These are phyloP conservation scores for Pseudodiploospora longispora DNA, from an alignment of 2,329 filamentous ascomycete species.

Conservation along the genomic window DNA sequence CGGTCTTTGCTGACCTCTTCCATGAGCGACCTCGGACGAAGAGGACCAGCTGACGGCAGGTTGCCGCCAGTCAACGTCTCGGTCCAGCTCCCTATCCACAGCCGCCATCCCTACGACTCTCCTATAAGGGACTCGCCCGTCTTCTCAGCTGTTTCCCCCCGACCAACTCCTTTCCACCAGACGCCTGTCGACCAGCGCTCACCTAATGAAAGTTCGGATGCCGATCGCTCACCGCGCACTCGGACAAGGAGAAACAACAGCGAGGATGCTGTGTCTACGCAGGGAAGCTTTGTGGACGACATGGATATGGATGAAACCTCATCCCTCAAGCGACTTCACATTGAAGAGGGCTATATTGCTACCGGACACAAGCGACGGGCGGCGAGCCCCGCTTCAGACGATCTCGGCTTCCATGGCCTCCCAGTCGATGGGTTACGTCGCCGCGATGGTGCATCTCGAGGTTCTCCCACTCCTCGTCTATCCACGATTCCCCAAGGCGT, in stretches of 20 bases:
- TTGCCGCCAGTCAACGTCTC: conserved; percentile 35
- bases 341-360: conserved; percentile 37
- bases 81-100: conserved; percentile 36
- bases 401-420: conserved; percentile 31
- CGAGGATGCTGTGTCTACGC: conserved; percentile 40
- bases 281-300: conserved; percentile 37
- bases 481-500: conserved; percentile 35
- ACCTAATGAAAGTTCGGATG: conserved; percentile 34
- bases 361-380: conserved; percentile 47
- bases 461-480: conserved; percentile 44
- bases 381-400: conserved; percentile 44
- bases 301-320: conserved; percentile 44
- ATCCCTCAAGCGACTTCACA: conserved; percentile 41
- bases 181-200: conserved; percentile 33
- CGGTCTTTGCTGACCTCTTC: conserved; percentile 37
- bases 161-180: conserved; percentile 34
- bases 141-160: conserved; percentile 40
- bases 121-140: conserved; percentile 38
- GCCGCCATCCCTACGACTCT: conserved; percentile 33
- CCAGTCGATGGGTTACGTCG: conserved; percentile 37
- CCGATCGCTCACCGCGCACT: conserved; percentile 39
- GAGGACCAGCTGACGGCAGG: conserved; percentile 30
- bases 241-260: conserved; percentile 43
- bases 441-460: conserved; percentile 39
- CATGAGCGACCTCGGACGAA: conserved; percentile 29